Evolutionary conservation across 495 filamentous ascomycete genomes (phyloP).

Genomic region (Tuber magnatum): DNA sequence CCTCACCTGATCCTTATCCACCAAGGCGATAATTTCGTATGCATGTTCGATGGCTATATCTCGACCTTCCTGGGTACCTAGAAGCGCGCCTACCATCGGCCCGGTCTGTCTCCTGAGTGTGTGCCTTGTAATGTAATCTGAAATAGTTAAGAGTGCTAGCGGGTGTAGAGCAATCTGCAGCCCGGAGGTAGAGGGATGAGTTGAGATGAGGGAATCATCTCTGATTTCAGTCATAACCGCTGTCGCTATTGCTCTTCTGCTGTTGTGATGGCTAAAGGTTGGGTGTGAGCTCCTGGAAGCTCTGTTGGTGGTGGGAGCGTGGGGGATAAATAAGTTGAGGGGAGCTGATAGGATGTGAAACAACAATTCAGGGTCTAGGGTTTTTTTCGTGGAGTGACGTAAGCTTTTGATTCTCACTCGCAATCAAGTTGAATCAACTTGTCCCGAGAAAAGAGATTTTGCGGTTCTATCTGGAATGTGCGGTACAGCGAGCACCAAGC

Average conservation of each 20-base stretch:
- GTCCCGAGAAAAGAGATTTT: background rate
- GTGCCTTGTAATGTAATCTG: slow-evolving; percentile 90
- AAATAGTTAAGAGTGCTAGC: slow-evolving; percentile 89
- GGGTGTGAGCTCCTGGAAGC: slow-evolving; percentile 1
- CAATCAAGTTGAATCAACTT: background rate
- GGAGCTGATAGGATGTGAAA: background rate
- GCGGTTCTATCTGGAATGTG: background rate
- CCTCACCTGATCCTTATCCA: slow-evolving; percentile 46
- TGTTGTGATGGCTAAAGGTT: background rate
- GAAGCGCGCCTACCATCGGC: slow-evolving; percentile 74
- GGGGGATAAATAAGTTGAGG: background rate
- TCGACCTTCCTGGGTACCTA: slow-evolving; percentile 85
- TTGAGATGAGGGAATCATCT: slow-evolving; percentile 51
- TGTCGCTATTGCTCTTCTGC: background rate
- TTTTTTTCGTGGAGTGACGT: background rate
- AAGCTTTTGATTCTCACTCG: background rate
- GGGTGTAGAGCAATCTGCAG: slow-evolving; percentile 84
- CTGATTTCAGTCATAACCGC: background rate
- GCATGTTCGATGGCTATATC: slow-evolving; percentile 87
- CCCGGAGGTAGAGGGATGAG: slow-evolving; percentile 62
- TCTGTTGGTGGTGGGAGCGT: background rate
- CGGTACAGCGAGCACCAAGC: background rate
- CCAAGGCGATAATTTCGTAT: slow-evolving; percentile 65
- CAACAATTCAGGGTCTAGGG: background rate
- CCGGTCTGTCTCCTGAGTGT: slow-evolving; percentile 64